Base-by-base conservation (phyloP, 2,329 filamentous ascomycete species). In the Neurospora crassa region DNA sequence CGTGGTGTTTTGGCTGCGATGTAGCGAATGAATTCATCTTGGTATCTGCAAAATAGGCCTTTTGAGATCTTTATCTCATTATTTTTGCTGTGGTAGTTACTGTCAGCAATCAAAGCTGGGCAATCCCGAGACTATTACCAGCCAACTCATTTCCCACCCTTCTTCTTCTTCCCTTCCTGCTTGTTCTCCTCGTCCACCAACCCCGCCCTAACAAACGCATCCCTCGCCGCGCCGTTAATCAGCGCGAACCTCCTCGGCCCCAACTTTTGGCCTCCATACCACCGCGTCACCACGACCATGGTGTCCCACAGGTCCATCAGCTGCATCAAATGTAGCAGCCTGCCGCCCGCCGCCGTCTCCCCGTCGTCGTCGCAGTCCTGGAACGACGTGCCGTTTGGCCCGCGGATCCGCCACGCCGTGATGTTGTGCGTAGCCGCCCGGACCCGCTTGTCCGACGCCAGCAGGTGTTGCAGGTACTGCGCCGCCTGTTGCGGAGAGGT, bases 291-390 rank as follows among this genome's bases (percentile, higher is more conserved):
- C 3, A 99, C 91, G 0, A 99, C 93, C 83, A 98, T 91, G 18
- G 91, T 91, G 80, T 96, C 89, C 94, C 94, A 97, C 12, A 96
- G 85, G 78, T 94, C 92, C 92, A 97, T 97, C 73, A 97, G 82
- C 83, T 97, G 94, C 90, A 99, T 91, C 40, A 99, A 83, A 82
- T 97, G 93, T 72, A 98, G 81, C 78, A 99, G 81, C 59, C 96
- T 86, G 0, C 91, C 90, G 0, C 96, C 96, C 0, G 96, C 96
- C 6, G 96, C 96, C 37, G 92, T 92, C 85, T 99, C 96, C 2
- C 96, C 96, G 79, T 99, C 96, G 77, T 99, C 96, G 77, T 99
- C 92, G 78, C 91, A 97, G 81, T 99, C 96, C 80, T 98, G 94
- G 75, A 90, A 93, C 40, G 83, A 83, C 69, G 85, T 86, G 5